Evolutionary conservation across 768 basidiomycete genomes (phyloP), one percentile per base, ranked within the genome.

Genomic region (Lentinula sp.): DNA sequence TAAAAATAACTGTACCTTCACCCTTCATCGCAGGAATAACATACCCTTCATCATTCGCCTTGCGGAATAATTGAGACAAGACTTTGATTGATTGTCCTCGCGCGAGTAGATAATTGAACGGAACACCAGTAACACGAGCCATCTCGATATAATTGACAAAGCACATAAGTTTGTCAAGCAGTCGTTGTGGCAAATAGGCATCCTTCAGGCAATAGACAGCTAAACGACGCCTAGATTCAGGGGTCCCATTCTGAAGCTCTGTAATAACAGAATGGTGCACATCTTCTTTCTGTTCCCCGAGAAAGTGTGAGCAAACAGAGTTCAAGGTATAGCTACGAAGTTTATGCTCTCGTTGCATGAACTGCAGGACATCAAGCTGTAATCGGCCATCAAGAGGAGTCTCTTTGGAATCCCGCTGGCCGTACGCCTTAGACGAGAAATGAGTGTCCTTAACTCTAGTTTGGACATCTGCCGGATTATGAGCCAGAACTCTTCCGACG

Each of bases 131-230:
- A 3, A 99, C 97, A 71, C 97, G 91, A n/a, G 97, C 83, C 97
- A 99, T 98, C 72, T 99, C 97, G 50, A 86, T 88, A 69, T 97
- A 98, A 73, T 99, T 99, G 73, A 99, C 88, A 68, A 99, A 95
- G 64, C 94, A 98, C 97, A 98, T 98, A 36, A 99, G 80, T 73
- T 98, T 99, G 73, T 98, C 97, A 73, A 99, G 82, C 42, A 98
- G 73, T 58, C 97, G 81, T 73, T 99, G 97, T 0, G 97, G 97
- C 28, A 99, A 85, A 71, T 99, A 99, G 3, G 97, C 96, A 80
- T 99, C 97, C 94, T 99, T 99, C 68, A 99, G 75, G 77, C 97
- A 99, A 74, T 99, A 99, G 10, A 99, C 94, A 2, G 97, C 97
- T 60, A 98, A 74, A 50, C 97, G 88, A 43, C 97, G 80, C 51